Percentiles rank a stretch among this genome's conserved stretches.
phyloP scores from a whole-genome alignment of 2,329 filamentous ascomycete genomes.

The Atkinsonella hypoxylon region DNA sequence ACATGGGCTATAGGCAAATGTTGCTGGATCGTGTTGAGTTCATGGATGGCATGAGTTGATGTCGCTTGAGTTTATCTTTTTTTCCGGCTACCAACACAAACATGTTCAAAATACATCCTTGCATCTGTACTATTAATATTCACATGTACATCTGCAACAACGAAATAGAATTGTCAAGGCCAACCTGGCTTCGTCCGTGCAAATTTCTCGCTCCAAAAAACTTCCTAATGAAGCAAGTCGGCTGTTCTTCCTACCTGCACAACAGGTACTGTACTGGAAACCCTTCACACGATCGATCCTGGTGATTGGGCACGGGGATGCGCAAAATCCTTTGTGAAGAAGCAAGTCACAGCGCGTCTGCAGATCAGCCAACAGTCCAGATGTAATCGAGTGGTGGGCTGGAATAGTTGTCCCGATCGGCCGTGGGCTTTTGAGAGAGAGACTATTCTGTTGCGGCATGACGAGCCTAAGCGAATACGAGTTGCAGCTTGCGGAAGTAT shows the following conservation, averaged over 20 bases:
- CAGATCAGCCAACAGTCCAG: not conserved
- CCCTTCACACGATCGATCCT: not conserved
- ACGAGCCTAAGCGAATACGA: not conserved
- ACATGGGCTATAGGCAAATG: conserved; percentile 75
- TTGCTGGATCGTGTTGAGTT: conserved; percentile 78
- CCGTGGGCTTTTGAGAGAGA: not conserved
- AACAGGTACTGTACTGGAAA: not conserved
- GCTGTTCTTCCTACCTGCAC: not conserved
- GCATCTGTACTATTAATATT: not conserved
- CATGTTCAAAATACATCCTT: not conserved
- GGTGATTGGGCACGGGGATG: not conserved
- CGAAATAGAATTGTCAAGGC: not conserved
- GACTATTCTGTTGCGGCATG: not conserved
- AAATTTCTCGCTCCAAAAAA: not conserved
- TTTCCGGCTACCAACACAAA: not conserved
- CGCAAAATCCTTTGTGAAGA: not conserved
- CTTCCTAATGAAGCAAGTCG: not conserved
- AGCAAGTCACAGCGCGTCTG: not conserved
- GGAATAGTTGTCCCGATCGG: not conserved
- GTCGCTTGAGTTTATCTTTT: not conserved
- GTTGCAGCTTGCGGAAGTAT: not conserved
- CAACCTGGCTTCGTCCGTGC: not conserved
- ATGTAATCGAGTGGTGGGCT: not conserved
- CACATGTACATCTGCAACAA: not conserved
- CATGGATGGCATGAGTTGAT: conserved; percentile 71